Base-by-base conservation (phyloP, 192 early-diverging fungal species). In the Kappamyces sp. region DNA sequence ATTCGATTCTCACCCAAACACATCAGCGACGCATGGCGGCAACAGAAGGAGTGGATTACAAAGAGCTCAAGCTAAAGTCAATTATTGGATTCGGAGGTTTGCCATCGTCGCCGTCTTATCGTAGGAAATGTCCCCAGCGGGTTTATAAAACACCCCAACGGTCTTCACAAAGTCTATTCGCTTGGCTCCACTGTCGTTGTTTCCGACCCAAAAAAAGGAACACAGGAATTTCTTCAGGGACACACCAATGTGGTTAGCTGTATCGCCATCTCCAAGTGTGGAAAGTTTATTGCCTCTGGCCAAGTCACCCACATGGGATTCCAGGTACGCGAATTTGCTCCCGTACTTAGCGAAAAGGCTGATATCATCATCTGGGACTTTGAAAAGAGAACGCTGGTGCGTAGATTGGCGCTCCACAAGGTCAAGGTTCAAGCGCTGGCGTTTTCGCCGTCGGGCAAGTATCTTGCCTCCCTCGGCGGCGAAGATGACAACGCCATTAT, bases 301-400 rank as follows among this genome's bases (percentile, higher is more conserved):
- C 80, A 82, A 60, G 66, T 82, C n/a, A 82, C 80, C 15, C 80
- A 82, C 55, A 82, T 82, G 80, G 80, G 80, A 2, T 82, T 82
- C 66, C 80, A 82, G 72, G 78, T 76, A 53, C 44, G 40, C 37
- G 12, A 15, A 12, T 33, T 51, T 55, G 15, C 40, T 6, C 12
- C 41, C 8, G 36, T 1, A 1, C 10, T 32, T 7, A 7, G 37
- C 31, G 3, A 60, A 35, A 35, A 80, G 76, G 80, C 80, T 39
- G 80, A 82, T 62, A 80, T 82, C 50, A 77, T 82, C 60, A 73
- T 82, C 42, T 82, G 80, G 80, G 80, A 82, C 51, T 82, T 82
- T 68, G 75, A 51, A 44, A 67, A 48, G 8, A 62, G 75, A 7
- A 59, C 7, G 10, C 61, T 71, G 32, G 42, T 73, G 12, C 66